Evolutionary conservation across 2,329 filamentous ascomycete genomes (phyloP).

Genomic region (Coniella vitis): DNA sequence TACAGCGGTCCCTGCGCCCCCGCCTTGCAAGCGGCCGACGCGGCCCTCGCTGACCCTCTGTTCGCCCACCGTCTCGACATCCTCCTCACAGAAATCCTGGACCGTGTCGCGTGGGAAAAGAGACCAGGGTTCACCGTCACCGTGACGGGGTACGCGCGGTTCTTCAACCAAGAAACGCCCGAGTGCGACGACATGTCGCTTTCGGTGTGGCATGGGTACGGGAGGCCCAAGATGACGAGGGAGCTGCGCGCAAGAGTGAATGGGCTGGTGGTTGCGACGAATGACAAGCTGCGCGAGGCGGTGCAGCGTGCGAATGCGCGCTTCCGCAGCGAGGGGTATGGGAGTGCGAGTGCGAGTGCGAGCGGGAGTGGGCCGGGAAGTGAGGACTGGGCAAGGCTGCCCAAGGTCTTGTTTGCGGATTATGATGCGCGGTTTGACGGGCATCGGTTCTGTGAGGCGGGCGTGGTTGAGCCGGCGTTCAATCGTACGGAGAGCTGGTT

Average conservation of each 20-base stretch:
- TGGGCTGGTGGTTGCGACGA: conserved; percentile 35
- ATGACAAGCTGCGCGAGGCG: conserved; percentile 31
- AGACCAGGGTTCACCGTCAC: conserved; percentile 34
- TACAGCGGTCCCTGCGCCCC: conserved; percentile 39
- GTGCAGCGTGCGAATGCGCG: conserved; percentile 30
- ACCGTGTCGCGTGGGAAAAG: conserved; percentile 37
- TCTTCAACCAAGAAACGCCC: conserved; percentile 38
- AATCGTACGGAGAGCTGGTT: conserved; percentile 38
- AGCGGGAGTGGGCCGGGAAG: too few species aligned
- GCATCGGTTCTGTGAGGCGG: conserved; percentile 33
- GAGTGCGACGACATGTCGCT: conserved; percentile 38
- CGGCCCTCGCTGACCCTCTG: conserved; percentile 26
- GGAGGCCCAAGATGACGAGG: conserved; percentile 33
- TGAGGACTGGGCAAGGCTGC: too few species aligned
- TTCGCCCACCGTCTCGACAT: conserved; percentile 34
- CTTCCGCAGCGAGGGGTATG: conserved; percentile 21
- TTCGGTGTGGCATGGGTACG: conserved; percentile 35
- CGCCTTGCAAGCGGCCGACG: conserved; percentile 30
- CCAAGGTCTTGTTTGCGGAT: conserved; percentile 37
- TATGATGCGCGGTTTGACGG: conserved; percentile 38
- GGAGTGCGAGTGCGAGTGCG: too few species aligned
- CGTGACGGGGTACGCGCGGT: conserved; percentile 41
- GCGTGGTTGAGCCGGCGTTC: conserved; percentile 36
- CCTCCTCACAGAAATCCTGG: conserved; percentile 36
- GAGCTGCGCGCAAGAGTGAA: conserved; percentile 36